Percentiles rank a stretch among this genome's conserved stretches.
These are phyloP conservation scores for Globisporangium acanthophoron DNA, from an alignment of 352 stramenopile genomes.

Conservation along the genomic window DNA sequence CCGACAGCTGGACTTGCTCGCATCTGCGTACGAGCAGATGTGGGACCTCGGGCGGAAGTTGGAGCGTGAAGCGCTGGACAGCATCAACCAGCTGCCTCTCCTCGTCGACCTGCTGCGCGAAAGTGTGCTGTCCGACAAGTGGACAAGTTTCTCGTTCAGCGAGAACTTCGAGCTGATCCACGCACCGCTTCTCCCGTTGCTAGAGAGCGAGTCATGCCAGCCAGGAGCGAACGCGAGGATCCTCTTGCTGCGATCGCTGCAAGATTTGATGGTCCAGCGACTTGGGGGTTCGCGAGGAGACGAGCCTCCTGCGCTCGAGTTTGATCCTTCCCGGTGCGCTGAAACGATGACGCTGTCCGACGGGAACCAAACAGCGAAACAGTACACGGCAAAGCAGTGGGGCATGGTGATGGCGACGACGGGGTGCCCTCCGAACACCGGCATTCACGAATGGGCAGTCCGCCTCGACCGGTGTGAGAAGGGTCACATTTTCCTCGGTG, in stretches of 20 bases:
- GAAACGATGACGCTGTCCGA: conserved; percentile 88
- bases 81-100: conserved; percentile 47
- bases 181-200: conserved; percentile 55
- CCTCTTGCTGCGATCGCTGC: conserved; percentile 68
- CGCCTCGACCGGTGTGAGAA: conserved; percentile 86
- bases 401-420: conserved; percentile 88
- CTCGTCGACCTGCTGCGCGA: conserved; percentile 61
- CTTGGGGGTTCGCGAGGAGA: conserved; percentile 67
- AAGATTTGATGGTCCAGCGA: conserved; percentile 83
- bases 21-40: conserved; percentile 64
- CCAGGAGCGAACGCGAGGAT: conserved; percentile 38
- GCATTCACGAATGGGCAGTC: conserved; percentile 86
- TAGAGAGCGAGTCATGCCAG: conserved; percentile 35
- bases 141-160: conserved; percentile 50
- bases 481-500: conserved; percentile 86
- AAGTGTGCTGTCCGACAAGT: conserved; percentile 53
- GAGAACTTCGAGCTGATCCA: conserved; percentile 61
- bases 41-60: conserved; percentile 53
- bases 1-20: conserved; percentile 41
- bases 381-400: conserved; percentile 90
- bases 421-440: conserved; percentile 76
- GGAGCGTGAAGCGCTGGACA: conserved; percentile 67
- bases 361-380: conserved; percentile 76
- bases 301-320: conserved; percentile 76
- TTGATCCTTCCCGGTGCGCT: conserved; percentile 79